Evolutionary conservation across 768 basidiomycete genomes (phyloP), one percentile per base, ranked within the genome.

Genomic region (Tubosaeta sp.): DNA sequence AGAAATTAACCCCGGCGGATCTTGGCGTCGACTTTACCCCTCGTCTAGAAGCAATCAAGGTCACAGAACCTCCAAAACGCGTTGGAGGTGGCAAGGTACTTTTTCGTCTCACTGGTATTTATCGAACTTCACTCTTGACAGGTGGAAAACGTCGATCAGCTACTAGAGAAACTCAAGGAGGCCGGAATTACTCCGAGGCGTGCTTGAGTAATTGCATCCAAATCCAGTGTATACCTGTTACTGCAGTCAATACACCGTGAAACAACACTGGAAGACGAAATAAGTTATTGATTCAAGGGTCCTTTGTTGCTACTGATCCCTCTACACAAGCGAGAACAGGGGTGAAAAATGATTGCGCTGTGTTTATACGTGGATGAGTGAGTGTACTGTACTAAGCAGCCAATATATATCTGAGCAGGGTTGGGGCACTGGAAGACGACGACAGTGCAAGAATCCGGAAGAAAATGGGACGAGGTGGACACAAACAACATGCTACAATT

Each of bases 31-130:
- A 98, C 72, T 79, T 91, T 48, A 79, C 82, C 0, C 92, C 93
- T 14, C 77, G 81, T 29, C 72, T 98, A 24, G 90, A 96, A 73
- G 91, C 84, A 0, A 61, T 98, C 63, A 90, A 88, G 59, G 89
- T 98, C 22, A 72, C 82, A 2, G 95, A 97, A 66, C 96, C 96
- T 22, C 87, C 90, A 0, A 84, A 87, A 67, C 84, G 96, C 31
- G 80, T 88, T 32, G 96, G 96, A 12, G 95, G 96, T 24, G 83
- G 82, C 39, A 99, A 96, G 79, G 95, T 80, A 47, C 40, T 75
- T 36, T 44, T 11, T 22, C 13, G 42, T 46, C 0, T 22, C 27
- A 42, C n/a, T n/a, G n/a, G n/a, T n/a, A n/a, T 40, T 42, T 1
- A 54, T 49, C 19, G 34, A 10, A 29, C 19, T 16, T 10, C 11